These are phyloP conservation scores for Lichtheimia ornata DNA, from an alignment of 371 early-diverging fungal genomes.

Conservation along the genomic window DNA sequence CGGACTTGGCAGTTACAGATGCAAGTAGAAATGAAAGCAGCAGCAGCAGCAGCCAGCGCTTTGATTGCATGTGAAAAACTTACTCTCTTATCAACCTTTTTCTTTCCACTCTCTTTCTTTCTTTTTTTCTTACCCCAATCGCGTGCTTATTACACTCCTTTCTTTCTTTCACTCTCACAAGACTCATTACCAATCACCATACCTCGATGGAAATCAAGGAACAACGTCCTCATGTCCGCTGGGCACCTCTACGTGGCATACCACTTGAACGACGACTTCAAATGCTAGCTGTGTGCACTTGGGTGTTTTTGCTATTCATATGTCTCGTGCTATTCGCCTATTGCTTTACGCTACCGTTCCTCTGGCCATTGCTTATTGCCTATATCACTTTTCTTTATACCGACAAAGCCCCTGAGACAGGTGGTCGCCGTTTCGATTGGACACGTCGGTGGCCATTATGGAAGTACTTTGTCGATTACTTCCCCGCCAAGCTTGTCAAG, in stretches of 20 bases:
- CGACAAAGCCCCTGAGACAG: constrained; percentile 64
- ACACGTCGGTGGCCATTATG: constrained; percentile 55
- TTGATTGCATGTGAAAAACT: constrained; percentile 9
- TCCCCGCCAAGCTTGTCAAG: constrained; percentile 71
- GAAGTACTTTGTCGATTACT: constrained; percentile 77
- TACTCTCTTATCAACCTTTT: neutral
- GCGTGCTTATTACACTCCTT: neutral
- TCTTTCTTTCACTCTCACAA: too few species aligned
- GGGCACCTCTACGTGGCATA: constrained; percentile 69
- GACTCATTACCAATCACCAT: neutral
- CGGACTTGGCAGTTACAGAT: too few species aligned
- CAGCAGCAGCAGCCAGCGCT: neutral
- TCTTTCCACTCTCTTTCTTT: constrained; percentile 10
- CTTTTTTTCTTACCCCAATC: neutral
- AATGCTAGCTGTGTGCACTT: constrained; percentile 64
- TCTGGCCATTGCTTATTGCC: constrained; percentile 62
- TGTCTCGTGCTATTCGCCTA: constrained; percentile 50
- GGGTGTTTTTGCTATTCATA: constrained; percentile 61
- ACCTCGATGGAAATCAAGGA: neutral
- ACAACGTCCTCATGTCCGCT: constrained; percentile 30
- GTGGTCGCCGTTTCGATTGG: constrained; percentile 68
- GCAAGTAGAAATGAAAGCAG: too few species aligned
- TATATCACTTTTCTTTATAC: constrained; percentile 60
- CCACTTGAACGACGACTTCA: constrained; percentile 77
- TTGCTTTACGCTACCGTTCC: constrained; percentile 38